Evolutionary conservation across 2,329 filamentous ascomycete genomes (phyloP).

Genomic region (Apiospora phragmitis): DNA sequence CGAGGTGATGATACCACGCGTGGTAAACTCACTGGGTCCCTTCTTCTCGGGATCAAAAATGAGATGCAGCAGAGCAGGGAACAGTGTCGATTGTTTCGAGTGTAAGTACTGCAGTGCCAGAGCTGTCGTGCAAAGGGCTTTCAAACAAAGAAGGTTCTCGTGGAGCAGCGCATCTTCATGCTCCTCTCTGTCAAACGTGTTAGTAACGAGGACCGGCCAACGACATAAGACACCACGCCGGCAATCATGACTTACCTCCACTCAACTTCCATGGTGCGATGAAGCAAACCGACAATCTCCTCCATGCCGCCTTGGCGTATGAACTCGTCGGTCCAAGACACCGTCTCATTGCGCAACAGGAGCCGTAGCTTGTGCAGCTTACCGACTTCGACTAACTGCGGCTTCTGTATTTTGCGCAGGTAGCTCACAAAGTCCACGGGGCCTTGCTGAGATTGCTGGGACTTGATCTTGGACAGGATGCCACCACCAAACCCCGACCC

Average conservation of each 20-base stretch:
- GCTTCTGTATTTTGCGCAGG: conserved; percentile 76
- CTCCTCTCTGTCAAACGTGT: conserved; percentile 66
- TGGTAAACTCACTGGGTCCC: conserved; percentile 94
- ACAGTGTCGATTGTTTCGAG: conserved; percentile 76
- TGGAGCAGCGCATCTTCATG: conserved; percentile 93
- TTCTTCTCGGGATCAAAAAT: conserved; percentile 98
- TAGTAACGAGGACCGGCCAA: not conserved
- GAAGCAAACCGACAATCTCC: conserved; percentile 81
- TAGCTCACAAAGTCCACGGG: conserved; percentile 87
- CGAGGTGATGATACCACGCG: conserved; percentile 84
- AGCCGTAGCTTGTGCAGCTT: conserved; percentile 91
- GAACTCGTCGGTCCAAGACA: conserved; percentile 93
- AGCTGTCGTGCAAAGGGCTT: conserved; percentile 90
- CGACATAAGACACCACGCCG: not conserved
- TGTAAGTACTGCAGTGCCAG: conserved; percentile 80
- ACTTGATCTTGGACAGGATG: conserved; percentile 69
- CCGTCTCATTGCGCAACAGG: conserved; percentile 88
- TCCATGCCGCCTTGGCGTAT: conserved; percentile 88
- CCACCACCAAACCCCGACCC: conserved; percentile 52
- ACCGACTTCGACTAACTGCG: conserved; percentile 85
- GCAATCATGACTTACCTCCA: conserved; percentile 71
- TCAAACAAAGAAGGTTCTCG: conserved; percentile 88
- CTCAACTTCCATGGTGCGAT: conserved; percentile 92
- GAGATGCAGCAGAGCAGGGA: conserved; percentile 83
- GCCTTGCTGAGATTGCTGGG: conserved; percentile 55